Conservation (phyloP, 805 yeast genomes). For the Yamadazyma sp. region DNA sequence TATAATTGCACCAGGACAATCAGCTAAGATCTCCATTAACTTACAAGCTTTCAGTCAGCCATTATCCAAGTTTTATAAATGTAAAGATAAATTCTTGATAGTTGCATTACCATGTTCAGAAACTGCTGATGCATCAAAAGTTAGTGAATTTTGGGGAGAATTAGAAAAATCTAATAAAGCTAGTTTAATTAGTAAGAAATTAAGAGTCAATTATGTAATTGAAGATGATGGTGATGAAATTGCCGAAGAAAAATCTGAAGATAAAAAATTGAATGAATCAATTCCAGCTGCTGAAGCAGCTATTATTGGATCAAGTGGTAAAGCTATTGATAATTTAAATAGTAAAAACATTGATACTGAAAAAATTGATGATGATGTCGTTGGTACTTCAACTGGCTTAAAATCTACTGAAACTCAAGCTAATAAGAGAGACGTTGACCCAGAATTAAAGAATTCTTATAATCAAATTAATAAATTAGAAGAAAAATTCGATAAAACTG, state of each 20-base stretch:
- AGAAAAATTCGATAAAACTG: constrained; percentile 44
- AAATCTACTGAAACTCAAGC: constrained; percentile 7
- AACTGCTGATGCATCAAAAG: constrained; percentile 50
- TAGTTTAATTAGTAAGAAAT: constrained; percentile 59
- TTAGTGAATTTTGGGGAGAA: constrained; percentile 73
- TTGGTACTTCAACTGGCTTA: constrained; percentile 9
- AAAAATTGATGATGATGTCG: constrained; percentile 13
- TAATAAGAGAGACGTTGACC: constrained; percentile 15
- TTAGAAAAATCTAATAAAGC: constrained; percentile 59
- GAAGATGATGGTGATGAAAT: constrained; percentile 19
- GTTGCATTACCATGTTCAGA: constrained; percentile 78
- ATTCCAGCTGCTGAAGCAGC: constrained; percentile 10
- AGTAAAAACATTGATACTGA: background rate
- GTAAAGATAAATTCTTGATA: constrained; percentile 90
- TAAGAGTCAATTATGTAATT: constrained; percentile 55
- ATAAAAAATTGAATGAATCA: background rate
- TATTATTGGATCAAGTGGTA: constrained; percentile 4
- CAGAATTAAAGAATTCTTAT: constrained; percentile 38
- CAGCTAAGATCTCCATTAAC: constrained; percentile 73
- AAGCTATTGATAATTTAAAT: constrained; percentile 13
- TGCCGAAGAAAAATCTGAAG: constrained; percentile 6
- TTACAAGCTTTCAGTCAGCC: constrained; percentile 80
- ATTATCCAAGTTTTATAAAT: constrained; percentile 68
- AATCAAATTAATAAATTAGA: constrained; percentile 41
- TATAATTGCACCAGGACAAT: constrained; percentile 68